phyloP scores from a whole-genome alignment of 345 rosid species.

The Aquilaria malaccensis region DNA sequence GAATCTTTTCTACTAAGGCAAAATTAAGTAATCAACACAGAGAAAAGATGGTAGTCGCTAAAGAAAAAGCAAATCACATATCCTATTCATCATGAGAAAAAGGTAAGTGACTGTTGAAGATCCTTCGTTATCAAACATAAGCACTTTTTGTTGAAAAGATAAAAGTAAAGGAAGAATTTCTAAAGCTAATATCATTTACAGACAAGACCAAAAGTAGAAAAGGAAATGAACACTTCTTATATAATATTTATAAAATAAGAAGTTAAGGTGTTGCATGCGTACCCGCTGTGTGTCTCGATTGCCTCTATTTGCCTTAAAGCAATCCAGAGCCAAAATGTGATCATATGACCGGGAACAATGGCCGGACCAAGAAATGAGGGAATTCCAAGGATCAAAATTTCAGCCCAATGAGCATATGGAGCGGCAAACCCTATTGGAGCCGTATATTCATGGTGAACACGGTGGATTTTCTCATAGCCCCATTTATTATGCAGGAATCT shows the following conservation, averaged over 20 bases:
- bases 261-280: slow-evolving; percentile 24
- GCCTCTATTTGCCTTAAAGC: slow-evolving; percentile 89
- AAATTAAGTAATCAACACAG: not conserved
- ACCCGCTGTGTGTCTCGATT: slow-evolving; percentile 97
- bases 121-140: slow-evolving; percentile 19
- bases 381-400: slow-evolving; percentile 76
- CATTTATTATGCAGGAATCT: slow-evolving; percentile 76
- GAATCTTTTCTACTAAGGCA: too few species aligned
- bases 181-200: slow-evolving; percentile 27
- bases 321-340: slow-evolving; percentile 91
- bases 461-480: slow-evolving; percentile 92
- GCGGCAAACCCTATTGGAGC: slow-evolving; percentile 87
- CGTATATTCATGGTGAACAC: slow-evolving; percentile 79
- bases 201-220: slow-evolving; percentile 29
- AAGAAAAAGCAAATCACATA: slow-evolving; percentile 14
- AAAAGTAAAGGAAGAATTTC: slow-evolving; percentile 18
- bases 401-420: slow-evolving; percentile 95
- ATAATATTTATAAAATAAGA: slow-evolving; percentile 1
- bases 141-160: slow-evolving; percentile 13
- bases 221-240: slow-evolving; percentile 10
- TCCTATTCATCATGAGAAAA: slow-evolving; percentile 25
- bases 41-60: slow-evolving; percentile 2
- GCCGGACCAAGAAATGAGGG: slow-evolving; percentile 96
- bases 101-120: slow-evolving; percentile 23
- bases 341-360: slow-evolving; percentile 88